A percentile compares a stretch with the other conserved stretches of the same genome.
Conservation (phyloP, 352 stramenopile genomes). For the Phytopythium oedochilum region DNA sequence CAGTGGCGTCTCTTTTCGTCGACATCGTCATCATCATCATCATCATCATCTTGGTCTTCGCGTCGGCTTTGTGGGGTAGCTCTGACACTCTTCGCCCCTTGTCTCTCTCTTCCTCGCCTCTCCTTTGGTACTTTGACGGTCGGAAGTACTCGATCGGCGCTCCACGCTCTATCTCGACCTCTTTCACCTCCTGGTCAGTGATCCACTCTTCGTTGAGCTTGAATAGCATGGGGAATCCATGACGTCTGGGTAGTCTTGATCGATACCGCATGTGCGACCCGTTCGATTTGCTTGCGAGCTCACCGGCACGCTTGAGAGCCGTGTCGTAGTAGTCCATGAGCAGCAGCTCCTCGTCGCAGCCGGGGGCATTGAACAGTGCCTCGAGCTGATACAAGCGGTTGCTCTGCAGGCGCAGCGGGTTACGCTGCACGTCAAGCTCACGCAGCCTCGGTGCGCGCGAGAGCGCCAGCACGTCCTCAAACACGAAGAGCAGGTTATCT, state of each 20-base stretch:
- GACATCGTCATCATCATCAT: conserved; percentile 3
- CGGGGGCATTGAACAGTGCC: conserved; percentile 23
- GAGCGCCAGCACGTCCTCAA: conserved; percentile 64
- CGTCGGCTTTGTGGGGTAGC: not conserved
- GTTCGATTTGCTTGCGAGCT: not conserved
- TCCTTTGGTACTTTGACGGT: not conserved
- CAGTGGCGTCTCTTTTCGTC: not conserved
- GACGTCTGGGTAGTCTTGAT: conserved; percentile 32
- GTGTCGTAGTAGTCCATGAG: conserved; percentile 33
- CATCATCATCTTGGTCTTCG: not conserved
- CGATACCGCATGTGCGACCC: conserved; percentile 25
- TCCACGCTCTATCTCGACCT: conserved; percentile 48
- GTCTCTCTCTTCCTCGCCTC: not conserved
- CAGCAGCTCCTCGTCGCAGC: conserved; percentile 29
- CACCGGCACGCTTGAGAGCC: conserved; percentile 19
- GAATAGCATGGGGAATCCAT: conserved; percentile 63
- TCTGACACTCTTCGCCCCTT: not conserved
- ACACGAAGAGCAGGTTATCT: conserved; percentile 50
- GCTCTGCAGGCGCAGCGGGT: conserved; percentile 52
- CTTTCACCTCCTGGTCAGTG: conserved; percentile 34
- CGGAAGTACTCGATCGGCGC: conserved; percentile 41
- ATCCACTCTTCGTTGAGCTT: conserved; percentile 61
- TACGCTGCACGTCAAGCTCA: conserved; percentile 48
- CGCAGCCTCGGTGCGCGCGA: conserved; percentile 33
- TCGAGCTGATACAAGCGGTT: conserved; percentile 76